Evolutionary conservation across 768 basidiomycete species (phyloP).

Genomic region (Podaxis mareebaensis): DNA sequence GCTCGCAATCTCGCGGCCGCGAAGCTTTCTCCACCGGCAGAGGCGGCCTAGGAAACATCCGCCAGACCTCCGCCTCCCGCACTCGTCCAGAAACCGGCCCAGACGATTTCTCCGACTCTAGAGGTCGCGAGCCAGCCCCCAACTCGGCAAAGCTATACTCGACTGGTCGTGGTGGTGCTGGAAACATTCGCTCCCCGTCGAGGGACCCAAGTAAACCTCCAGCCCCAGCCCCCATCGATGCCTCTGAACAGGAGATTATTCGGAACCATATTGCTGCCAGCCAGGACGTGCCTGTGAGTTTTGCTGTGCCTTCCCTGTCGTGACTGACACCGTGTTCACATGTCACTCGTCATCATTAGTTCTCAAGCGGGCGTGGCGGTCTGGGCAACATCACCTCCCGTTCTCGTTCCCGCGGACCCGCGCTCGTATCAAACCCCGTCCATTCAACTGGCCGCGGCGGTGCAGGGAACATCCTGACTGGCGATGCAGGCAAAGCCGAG

Average conservation of each 20-base stretch:
- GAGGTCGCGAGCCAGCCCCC: constrained; percentile 59
- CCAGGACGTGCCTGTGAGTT: constrained; percentile 36
- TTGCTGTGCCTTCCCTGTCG: not conserved
- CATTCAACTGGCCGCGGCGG: constrained; percentile 67
- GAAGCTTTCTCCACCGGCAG: constrained; percentile 66
- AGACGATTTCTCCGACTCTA: constrained; percentile 56
- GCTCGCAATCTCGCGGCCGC: constrained; percentile 60
- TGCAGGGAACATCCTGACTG: constrained; percentile 53
- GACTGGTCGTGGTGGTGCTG: constrained; percentile 79
- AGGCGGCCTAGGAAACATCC: constrained; percentile 72
- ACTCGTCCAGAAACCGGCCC: constrained; percentile 46
- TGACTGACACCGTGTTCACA: not conserved
- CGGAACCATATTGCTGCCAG: constrained; percentile 31
- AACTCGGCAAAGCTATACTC: constrained; percentile 45
- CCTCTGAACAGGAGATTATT: constrained; percentile 42
- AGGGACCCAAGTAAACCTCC: constrained; percentile 22
- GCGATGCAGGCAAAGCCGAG: constrained; percentile 25
- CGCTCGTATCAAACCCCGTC: constrained; percentile 19
- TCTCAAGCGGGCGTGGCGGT: constrained; percentile 69
- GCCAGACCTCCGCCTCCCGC: constrained; percentile 44
- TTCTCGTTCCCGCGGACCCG: constrained; percentile 52
- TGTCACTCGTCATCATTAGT: constrained; percentile 25
- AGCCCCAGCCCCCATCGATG: constrained; percentile 28
- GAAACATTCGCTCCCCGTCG: constrained; percentile 83
- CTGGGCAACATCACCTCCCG: constrained; percentile 59